Percentiles rank a stretch among this genome's conserved stretches.
Evolutionary conservation across 345 rosid genomes (phyloP).

Genomic region (Arabidopsis thaliana): DNA sequence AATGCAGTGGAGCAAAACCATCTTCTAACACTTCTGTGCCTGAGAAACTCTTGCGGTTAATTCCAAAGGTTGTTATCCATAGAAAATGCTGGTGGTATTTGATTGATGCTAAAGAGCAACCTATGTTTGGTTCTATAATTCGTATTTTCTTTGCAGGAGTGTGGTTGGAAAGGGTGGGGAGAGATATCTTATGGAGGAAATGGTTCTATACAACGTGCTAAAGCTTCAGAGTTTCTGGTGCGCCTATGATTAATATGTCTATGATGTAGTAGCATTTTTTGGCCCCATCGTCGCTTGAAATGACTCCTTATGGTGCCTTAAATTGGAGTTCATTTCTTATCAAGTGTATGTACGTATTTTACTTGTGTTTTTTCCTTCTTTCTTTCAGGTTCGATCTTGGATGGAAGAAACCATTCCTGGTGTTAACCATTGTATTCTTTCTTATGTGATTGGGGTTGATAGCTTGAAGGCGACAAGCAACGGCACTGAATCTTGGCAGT

Average conservation of each 20-base stretch:
- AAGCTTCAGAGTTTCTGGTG: constrained; percentile 89
- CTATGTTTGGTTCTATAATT: constrained; percentile 12
- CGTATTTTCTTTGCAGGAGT: constrained; percentile 54
- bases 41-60: constrained; percentile 72
- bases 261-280: constrained; percentile 24
- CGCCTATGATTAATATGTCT: constrained; percentile 34
- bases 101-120: constrained; percentile 9
- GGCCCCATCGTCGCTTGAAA: constrained; percentile 9
- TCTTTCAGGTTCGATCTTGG: constrained; percentile 81
- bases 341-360: background rate
- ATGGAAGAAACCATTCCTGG: constrained; percentile 82
- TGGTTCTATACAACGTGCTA: constrained; percentile 71
- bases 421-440: constrained; percentile 51
- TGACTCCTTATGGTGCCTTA: constrained; percentile 24
- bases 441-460: constrained; percentile 83
- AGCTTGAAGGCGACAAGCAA: constrained; percentile 69
- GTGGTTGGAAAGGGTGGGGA: constrained; percentile 99
- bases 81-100: constrained; percentile 2
- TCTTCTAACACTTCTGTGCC: constrained; percentile 56
- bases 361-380: background rate
- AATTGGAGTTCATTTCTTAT: background rate
- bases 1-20: constrained; percentile 78
- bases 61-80: constrained; percentile 62
- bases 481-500: constrained; percentile 39
- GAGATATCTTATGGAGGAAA: constrained; percentile 95